phyloP scores from a whole-genome alignment of 345 rosid genomes.

The Luvunga scandens region DNA sequence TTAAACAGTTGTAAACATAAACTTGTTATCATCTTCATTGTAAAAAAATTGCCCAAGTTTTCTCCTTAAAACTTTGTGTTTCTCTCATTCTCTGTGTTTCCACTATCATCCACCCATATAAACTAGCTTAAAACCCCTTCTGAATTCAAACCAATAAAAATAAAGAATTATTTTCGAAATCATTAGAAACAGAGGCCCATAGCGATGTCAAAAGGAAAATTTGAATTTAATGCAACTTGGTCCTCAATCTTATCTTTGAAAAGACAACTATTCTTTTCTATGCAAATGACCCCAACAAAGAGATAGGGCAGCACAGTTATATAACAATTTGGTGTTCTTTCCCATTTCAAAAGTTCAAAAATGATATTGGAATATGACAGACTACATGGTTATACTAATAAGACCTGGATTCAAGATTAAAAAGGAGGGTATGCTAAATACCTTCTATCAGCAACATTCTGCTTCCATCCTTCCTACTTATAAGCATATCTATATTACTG shows the following conservation, averaged over 20 bases:
- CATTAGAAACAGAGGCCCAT: background rate
- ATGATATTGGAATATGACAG: background rate
- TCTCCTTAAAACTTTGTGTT: background rate
- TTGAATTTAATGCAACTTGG: too few species aligned
- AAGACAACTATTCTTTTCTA: background rate
- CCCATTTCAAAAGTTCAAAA: background rate
- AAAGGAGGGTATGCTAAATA: constrained; percentile 17
- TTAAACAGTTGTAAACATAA: background rate
- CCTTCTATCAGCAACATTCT: constrained; percentile 83
- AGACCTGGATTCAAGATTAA: background rate
- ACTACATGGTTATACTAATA: background rate
- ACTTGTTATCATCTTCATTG: background rate
- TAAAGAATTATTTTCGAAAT: background rate
- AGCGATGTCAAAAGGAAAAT: background rate
- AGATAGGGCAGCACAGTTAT: background rate
- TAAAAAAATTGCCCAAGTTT: background rate
- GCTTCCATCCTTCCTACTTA: constrained; percentile 58
- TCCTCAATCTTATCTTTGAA: background rate
- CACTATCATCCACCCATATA: background rate
- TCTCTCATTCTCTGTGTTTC: background rate
- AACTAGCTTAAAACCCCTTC: background rate
- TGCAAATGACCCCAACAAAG: background rate
- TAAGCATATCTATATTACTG: constrained; percentile 70
- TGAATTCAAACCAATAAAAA: background rate
- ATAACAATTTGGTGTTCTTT: background rate